A percentile compares a stretch with the other conserved stretches of the same genome.
Conservation (phyloP, 768 basidiomycete species). For the Phaffia tasmanica region DNA sequence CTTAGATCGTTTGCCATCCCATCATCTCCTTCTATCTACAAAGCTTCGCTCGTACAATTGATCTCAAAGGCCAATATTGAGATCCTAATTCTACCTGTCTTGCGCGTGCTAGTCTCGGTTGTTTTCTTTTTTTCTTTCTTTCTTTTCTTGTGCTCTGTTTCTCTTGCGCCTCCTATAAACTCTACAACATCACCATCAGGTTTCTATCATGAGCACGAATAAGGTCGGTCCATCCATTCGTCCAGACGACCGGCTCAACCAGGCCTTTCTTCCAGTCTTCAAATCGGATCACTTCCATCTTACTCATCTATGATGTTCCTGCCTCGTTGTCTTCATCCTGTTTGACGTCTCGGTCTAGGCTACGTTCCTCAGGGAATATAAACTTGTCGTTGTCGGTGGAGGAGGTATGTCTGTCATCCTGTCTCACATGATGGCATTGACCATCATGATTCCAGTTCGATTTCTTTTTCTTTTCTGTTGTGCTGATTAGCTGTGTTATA, state of each 20-base stretch:
- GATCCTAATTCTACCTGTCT: neutral
- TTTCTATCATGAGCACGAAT: too few species aligned
- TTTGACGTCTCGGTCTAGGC: constrained; percentile 29
- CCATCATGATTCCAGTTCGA: neutral
- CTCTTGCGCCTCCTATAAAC: neutral
- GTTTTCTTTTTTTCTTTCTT: neutral
- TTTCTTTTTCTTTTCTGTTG: neutral
- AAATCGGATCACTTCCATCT: neutral
- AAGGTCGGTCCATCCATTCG: too few species aligned
- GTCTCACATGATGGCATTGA: neutral
- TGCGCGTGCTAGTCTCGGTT: neutral
- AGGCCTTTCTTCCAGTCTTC: neutral
- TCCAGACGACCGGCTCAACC: too few species aligned
- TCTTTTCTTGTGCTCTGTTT: neutral
- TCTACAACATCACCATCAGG: too few species aligned
- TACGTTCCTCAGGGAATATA: constrained; percentile 75
- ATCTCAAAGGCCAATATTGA: neutral
- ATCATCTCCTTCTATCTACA: neutral
- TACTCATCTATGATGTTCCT: neutral
- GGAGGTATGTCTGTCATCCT: constrained; percentile 52
- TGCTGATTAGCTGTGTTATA: neutral
- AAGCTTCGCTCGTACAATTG: neutral
- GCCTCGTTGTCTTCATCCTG: too few species aligned
- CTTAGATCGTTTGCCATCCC: neutral
- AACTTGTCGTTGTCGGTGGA: constrained; percentile 95